Evolutionary conservation across 164 flowering plant species (phyloP), one percentile per base, ranked within the genome.

Genomic region (Brasenia schreberi): DNA sequence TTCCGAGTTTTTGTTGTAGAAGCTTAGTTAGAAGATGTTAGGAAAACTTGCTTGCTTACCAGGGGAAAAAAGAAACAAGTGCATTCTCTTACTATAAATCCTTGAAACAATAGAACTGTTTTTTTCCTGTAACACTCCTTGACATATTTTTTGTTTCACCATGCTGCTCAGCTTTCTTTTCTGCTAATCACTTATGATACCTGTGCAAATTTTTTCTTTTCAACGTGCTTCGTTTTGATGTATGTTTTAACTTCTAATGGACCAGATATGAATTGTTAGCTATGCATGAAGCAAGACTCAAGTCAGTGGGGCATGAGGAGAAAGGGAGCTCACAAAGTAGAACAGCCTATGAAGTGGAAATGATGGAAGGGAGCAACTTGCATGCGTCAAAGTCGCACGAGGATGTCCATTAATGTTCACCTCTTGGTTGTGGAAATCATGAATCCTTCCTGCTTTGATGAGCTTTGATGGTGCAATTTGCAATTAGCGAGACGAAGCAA

Each of bases 271-370:
- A 61, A 23, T 16, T 61, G 18, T 18, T 18, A 11, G 63, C 63
- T 18, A 18, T n/a, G 18, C 63, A 23, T 11, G 63, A 61, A 23
- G 12, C 63, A 0, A 61, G 33, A 9, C 63, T 61, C 63, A 61
- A 23, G 12, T 23, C 19, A 61, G 7, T 61, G 63, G 63, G 10
- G 33, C 63, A 10, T 6, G 56, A 49, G 18, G 63, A 61, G 17
- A 5, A 9, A 11, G 63, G 23, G 18, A 61, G 33, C 18, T 23
- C 63, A 61, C 12, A 9, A 61, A 61, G 10, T 18, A 9, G 10
- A 61, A 7, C 63, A 61, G 63, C 18, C 63, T 61, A 11, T 61
- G 63, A 61, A 23, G 63, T 61, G 7, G 63, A 61, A 61, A 61
- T 61, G 63, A 61, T 23, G 10, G 63, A 61, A 7, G 63, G n/a